Evolutionary conservation across 805 yeast species (phyloP).

Genomic region (Wickerhamomyces bovis): DNA sequence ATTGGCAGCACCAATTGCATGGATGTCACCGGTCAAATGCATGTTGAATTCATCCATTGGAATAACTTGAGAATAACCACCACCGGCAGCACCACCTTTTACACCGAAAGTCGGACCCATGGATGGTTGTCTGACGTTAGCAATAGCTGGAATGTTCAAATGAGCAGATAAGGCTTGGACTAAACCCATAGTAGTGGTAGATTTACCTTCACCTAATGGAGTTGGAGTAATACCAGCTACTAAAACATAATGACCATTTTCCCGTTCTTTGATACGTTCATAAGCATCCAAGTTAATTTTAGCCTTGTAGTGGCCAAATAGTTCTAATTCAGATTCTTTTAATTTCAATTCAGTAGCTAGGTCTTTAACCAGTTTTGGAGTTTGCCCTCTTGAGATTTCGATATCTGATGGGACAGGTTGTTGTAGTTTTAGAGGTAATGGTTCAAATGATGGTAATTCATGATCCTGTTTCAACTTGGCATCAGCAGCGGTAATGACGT

Average conservation of each 20-base stretch:
- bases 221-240: conserved; percentile 86
- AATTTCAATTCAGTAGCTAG: conserved; percentile 69
- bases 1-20: conserved; percentile 78
- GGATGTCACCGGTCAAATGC: conserved; percentile 84
- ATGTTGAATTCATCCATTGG: conserved; percentile 87
- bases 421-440: conserved; percentile 50
- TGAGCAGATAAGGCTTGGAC: conserved; percentile 80
- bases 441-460: conserved; percentile 18
- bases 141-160: conserved; percentile 60
- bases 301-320: conserved; percentile 71
- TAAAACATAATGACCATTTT: conserved; percentile 65
- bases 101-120: conserved; percentile 89
- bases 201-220: conserved; percentile 81
- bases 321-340: conserved; percentile 61
- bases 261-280: conserved; percentile 52
- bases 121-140: conserved; percentile 82
- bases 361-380: conserved; percentile 62
- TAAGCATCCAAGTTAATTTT: conserved; percentile 61
- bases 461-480: conserved; percentile 18
- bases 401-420: conserved; percentile 78
- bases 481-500: conserved; percentile 77
- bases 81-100: conserved; percentile 90
- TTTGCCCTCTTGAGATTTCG: conserved; percentile 71
- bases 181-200: conserved; percentile 77
- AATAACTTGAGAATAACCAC: conserved; percentile 81